A percentile compares a stretch with the other conserved stretches of the same genome.
These are phyloP conservation scores for Extremus antarcticus DNA, from an alignment of 495 filamentous ascomycete genomes.

Conservation along the genomic window DNA sequence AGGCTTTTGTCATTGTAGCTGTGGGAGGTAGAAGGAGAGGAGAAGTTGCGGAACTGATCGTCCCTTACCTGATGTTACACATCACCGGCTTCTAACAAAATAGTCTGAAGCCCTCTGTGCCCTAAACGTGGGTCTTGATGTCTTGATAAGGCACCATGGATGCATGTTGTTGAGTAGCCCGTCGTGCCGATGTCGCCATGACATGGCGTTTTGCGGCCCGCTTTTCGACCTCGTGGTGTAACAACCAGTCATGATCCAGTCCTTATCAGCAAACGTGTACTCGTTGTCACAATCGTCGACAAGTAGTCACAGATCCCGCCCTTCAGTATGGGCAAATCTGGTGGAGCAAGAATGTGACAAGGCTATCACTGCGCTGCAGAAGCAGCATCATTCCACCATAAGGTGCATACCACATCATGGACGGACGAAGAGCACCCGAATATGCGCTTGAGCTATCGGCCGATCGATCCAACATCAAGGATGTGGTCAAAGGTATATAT, in stretches of 20 bases:
- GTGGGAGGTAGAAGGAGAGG: too few species aligned
- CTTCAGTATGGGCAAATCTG: too few species aligned
- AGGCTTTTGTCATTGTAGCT: conserved; percentile 23
- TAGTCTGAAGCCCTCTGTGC: too few species aligned
- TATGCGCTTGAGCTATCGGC: conserved; percentile 36
- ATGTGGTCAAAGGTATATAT: conserved; percentile 75
- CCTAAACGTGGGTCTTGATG: too few species aligned
- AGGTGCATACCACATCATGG: conserved; percentile 20
- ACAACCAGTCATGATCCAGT: too few species aligned
- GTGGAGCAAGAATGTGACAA: background rate
- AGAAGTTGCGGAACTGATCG: background rate
- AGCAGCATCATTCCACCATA: background rate
- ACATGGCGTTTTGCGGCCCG: too few species aligned
- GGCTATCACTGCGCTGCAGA: background rate
- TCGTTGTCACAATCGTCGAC: too few species aligned
- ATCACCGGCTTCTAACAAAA: too few species aligned
- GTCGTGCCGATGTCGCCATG: background rate
- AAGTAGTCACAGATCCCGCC: too few species aligned
- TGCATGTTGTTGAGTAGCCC: background rate
- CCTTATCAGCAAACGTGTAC: background rate
- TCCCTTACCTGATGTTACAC: background rate
- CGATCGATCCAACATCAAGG: conserved; percentile 51
- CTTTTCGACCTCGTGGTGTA: too few species aligned
- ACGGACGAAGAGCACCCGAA: conserved; percentile 29
- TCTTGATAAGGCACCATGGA: background rate